phyloP scores from a whole-genome alignment of 2,329 filamentous ascomycete species.

The Aspergillus ibericus region DNA sequence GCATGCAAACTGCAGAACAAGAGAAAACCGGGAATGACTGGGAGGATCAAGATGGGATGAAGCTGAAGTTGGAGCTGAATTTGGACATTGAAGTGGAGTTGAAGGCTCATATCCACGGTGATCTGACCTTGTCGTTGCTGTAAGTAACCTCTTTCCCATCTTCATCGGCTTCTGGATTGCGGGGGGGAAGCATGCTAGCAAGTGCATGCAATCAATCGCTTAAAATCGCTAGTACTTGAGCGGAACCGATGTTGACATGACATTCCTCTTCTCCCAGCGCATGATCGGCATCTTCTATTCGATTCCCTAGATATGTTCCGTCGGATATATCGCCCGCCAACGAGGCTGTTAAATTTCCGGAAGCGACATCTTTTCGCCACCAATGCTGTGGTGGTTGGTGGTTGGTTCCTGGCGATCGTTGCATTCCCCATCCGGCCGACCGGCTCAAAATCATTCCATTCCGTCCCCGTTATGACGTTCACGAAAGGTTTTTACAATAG shows the following conservation, averaged over 20 bases:
- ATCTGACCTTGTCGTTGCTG: conserved; percentile 57
- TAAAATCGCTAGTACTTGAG: not conserved
- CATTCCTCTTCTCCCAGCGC: not conserved
- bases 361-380: not conserved
- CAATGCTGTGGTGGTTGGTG: not conserved
- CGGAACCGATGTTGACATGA: not conserved
- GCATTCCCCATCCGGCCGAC: not conserved
- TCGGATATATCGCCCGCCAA: no score
- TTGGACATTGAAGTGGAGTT: conserved; percentile 63
- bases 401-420: not conserved
- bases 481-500: not conserved
- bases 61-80: conserved; percentile 60
- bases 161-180: conserved; percentile 1
- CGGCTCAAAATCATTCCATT: not conserved
- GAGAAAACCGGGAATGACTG: conserved; percentile 18
- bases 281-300: not conserved
- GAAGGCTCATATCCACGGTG: conserved; percentile 66
- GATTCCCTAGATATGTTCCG: no score
- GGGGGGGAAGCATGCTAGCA: not conserved
- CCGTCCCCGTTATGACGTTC: not conserved
- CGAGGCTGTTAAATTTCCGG: not conserved
- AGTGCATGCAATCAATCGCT: not conserved
- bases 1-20: conserved; percentile 24
- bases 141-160: conserved; percentile 30
- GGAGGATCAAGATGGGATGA: conserved; percentile 48